These are phyloP conservation scores for Vigna nakashimae DNA, from an alignment of 306 rosid genomes.

Conservation along the genomic window DNA sequence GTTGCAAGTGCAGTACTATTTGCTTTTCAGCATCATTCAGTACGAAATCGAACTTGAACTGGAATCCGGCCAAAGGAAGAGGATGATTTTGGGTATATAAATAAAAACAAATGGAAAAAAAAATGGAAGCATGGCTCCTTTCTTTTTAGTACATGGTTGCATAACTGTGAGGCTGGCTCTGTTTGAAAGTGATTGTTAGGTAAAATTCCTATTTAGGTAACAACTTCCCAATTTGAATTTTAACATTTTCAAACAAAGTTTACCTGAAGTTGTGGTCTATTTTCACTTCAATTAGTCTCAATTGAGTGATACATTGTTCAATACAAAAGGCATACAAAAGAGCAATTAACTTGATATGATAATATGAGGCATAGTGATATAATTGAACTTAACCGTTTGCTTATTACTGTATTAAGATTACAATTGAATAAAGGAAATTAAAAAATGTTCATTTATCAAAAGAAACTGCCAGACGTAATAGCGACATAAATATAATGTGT, in stretches of 20 bases:
- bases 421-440: neutral
- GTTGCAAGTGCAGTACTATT: conserved; percentile 23
- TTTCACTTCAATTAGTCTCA: neutral
- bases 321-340: neutral
- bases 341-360: neutral
- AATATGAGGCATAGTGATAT: neutral
- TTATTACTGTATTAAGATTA: too few relatives aligned
- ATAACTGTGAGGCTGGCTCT: neutral
- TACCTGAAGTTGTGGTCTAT: neutral
- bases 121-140: neutral
- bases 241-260: neutral
- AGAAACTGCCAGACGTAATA: neutral
- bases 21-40: conserved; percentile 22
- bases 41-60: conserved; percentile 17
- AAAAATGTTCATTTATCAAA: neutral
- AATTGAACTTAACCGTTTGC: neutral
- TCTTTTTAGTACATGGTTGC: neutral
- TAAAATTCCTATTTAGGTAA: neutral
- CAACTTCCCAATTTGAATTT: neutral
- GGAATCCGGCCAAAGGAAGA: neutral
- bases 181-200: neutral
- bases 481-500: neutral
- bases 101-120: neutral
- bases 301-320: neutral
- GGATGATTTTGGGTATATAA: neutral